Percentiles rank a stretch among this genome's conserved stretches.
Conservation (phyloP, 78 protist species). For the Dictyostelium firmibasis region DNA sequence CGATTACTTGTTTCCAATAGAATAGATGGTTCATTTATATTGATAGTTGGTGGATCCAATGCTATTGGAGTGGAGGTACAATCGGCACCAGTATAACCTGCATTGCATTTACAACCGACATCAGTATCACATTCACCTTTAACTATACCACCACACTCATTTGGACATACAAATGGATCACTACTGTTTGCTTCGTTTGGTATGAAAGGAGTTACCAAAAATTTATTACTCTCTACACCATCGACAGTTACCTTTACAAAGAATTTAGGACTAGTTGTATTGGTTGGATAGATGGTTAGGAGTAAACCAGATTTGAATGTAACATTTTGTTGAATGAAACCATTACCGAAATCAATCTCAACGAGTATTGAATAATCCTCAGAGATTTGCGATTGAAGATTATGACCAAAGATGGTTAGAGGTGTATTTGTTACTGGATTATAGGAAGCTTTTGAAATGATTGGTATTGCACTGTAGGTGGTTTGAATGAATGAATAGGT, state of each 20-base stretch:
- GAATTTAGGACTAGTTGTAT: background rate
- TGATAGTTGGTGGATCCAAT: background rate
- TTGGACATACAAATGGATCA: background rate
- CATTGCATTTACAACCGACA: background rate
- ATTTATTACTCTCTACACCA: background rate
- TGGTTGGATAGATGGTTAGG: background rate
- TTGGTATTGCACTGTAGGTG: background rate
- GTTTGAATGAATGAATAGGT: background rate
- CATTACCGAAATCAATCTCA: background rate
- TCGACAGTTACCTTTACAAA: background rate
- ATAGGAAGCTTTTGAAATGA: background rate
- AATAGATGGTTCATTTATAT: background rate
- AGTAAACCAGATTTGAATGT: background rate
- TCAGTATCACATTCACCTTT: conserved; percentile 2
- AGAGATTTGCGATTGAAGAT: background rate
- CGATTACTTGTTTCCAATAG: background rate
- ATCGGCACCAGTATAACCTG: background rate
- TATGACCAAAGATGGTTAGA: background rate
- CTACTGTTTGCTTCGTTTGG: background rate
- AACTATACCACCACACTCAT: conserved; percentile 6
- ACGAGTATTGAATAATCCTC: background rate
- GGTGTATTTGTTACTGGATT: background rate
- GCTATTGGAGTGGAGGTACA: background rate
- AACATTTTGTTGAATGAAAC: background rate
- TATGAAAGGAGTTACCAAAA: background rate